phyloP scores from a whole-genome alignment of 2,329 filamentous ascomycete species.

The Neophaeococcomyces mojaviensis region DNA sequence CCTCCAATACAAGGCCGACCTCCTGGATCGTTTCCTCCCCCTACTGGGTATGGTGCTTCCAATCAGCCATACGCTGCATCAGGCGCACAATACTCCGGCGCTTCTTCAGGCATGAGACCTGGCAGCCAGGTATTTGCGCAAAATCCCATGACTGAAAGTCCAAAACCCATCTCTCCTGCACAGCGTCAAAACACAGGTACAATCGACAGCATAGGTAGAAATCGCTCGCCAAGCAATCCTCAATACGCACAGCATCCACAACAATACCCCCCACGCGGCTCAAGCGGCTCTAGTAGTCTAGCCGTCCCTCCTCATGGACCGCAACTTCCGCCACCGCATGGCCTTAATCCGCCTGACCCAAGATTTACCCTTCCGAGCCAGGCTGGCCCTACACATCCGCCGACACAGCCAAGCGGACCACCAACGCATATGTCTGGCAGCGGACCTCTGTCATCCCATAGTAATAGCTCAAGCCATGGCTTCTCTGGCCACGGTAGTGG shows the following conservation, averaged over 20 bases:
- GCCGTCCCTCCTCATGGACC: constrained; percentile 34
- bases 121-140: constrained; percentile 53
- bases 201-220: constrained; percentile 29
- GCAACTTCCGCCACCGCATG: constrained; percentile 38
- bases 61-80: constrained; percentile 24
- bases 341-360: constrained; percentile 35
- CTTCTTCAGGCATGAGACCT: not conserved
- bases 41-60: constrained; percentile 43
- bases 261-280: constrained; percentile 22
- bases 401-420: constrained; percentile 26
- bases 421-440: constrained; percentile 29
- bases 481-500: constrained; percentile 25
- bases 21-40: constrained; percentile 55
- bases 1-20: constrained; percentile 56
- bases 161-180: constrained; percentile 62
- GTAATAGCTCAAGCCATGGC: constrained; percentile 28
- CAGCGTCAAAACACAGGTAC: constrained; percentile 26
- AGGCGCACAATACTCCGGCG: not conserved
- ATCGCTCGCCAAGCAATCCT: constrained; percentile 38
- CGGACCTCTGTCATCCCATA: constrained; percentile 22
- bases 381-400: constrained; percentile 27
- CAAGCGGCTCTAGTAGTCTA: constrained; percentile 21
- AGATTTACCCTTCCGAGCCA: constrained; percentile 37
- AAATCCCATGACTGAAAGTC: constrained; percentile 72
- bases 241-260: constrained; percentile 38